A percentile compares a stretch with the other conserved stretches of the same genome.
Conservation (phyloP, 2,329 filamentous ascomycete species). For the Trichoderma sp. region DNA sequence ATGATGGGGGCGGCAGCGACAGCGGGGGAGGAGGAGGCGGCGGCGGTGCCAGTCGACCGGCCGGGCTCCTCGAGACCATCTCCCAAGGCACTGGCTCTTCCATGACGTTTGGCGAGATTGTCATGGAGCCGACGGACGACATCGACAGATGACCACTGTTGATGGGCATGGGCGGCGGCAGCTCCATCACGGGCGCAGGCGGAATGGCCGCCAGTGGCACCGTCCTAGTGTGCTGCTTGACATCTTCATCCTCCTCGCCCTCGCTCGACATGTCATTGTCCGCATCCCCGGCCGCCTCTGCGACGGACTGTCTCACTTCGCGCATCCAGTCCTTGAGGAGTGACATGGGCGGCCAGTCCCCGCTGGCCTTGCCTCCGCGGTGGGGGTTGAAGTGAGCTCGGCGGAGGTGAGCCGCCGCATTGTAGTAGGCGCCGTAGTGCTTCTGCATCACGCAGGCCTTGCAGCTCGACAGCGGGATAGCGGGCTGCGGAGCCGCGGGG, state of each 20-base stretch:
- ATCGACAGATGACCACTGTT: constrained; percentile 9
- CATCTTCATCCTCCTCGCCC: constrained; percentile 53
- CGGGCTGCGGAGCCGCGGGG: constrained; percentile 48
- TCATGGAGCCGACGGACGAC: constrained; percentile 24
- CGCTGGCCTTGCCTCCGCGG: constrained; percentile 58
- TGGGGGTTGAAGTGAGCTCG: constrained; percentile 61
- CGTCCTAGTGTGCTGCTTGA: constrained; percentile 31
- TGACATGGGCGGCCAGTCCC: constrained; percentile 61
- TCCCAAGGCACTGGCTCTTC: constrained; percentile 21
- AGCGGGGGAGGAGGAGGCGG: constrained; percentile 11
- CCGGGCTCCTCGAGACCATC: constrained; percentile 13
- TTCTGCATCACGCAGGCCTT: constrained; percentile 61
- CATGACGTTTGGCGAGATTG: constrained; percentile 21
- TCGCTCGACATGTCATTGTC: constrained; percentile 47
- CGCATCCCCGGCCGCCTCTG: constrained; percentile 43
- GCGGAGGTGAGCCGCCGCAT: constrained; percentile 60
- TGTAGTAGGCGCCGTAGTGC: constrained; percentile 61
- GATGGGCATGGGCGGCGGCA: constrained; percentile 14
- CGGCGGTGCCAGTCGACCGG: constrained; percentile 8
- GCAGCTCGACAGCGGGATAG: constrained; percentile 57
- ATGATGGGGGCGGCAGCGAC: constrained; percentile 17
- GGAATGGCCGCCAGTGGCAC: constrained; percentile 10
- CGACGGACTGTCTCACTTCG: constrained; percentile 57
- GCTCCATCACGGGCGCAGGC: constrained; percentile 10
- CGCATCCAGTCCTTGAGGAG: constrained; percentile 63